phyloP scores from a whole-genome alignment of 768 basidiomycete genomes.

The Naematelia aurantialba region DNA sequence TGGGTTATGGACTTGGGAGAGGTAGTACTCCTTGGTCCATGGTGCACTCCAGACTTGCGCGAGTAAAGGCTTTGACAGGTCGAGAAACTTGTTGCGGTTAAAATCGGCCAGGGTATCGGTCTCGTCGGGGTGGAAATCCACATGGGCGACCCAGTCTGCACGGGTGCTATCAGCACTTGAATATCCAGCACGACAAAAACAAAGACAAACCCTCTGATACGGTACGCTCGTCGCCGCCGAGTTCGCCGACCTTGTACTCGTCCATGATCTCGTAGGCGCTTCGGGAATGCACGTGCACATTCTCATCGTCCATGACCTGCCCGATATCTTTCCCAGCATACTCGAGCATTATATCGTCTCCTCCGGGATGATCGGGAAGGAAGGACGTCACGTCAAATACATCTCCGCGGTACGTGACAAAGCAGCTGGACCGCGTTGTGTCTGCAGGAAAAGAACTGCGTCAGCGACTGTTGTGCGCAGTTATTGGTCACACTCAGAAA shows the following conservation, averaged over 20 bases:
- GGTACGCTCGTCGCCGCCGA: constrained; percentile 69
- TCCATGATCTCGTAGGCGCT: constrained; percentile 87
- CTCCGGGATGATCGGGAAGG: constrained; percentile 84
- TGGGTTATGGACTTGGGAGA: constrained; percentile 95
- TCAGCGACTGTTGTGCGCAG: not conserved
- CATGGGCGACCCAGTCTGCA: constrained; percentile 80
- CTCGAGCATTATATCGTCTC: constrained; percentile 80
- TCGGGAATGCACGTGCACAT: constrained; percentile 83
- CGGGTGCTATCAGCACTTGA: constrained; percentile 3
- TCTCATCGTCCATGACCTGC: constrained; percentile 70
- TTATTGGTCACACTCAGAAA: not conserved
- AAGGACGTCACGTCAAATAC: constrained; percentile 88
- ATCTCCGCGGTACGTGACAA: constrained; percentile 73
- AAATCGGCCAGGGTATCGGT: constrained; percentile 78
- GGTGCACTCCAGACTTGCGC: constrained; percentile 73
- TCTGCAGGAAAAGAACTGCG: constrained; percentile 44
- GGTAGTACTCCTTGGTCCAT: constrained; percentile 83
- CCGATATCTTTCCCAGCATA: constrained; percentile 82
- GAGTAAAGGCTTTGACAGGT: constrained; percentile 77
- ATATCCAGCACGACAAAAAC: too few relatives aligned
- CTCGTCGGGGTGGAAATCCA: constrained; percentile 86
- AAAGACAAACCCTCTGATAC: constrained; percentile 69
- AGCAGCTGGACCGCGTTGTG: constrained; percentile 63
- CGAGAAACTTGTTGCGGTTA: constrained; percentile 84
- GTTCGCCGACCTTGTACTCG: constrained; percentile 76